Base-by-base conservation (phyloP, 2,329 filamentous ascomycete species). In the Monascus ruber region DNA sequence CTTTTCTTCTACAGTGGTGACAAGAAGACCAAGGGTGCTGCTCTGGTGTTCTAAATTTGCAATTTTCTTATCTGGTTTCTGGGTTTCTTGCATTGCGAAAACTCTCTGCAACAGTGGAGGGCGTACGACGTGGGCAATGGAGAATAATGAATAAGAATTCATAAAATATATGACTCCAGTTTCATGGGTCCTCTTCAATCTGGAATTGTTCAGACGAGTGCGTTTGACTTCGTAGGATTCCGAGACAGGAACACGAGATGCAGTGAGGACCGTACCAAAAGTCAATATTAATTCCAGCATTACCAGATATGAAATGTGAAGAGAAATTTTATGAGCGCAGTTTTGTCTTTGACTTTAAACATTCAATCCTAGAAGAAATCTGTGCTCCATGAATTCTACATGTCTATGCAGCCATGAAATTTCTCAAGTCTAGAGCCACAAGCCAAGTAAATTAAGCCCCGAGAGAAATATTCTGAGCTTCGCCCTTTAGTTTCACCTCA, bases 21-120 rank as follows among this genome's bases (percentile, higher is more conserved):
- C 83, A 98, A 98, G 88, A 98, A 98, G 86, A 98, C 91, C 63
- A 98, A 98, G 87, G 91, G 91, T 83, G 91, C 91, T 63, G 91
- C 91, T 72, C 81, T 98, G 66, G 91, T 98, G 64, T 98, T 98
- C 81, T 98, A 94, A 82, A 74, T 77, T 71, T 63, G 54, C 50
- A 50, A 55, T 62, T 62, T 62, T 51, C 56, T 62, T 62, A 56
- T 61, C 61, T 54, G 59, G 59, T 56, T 60, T 47, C 55, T 60
- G 59, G 59, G 58, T 62, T 60, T 61, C 53, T 51, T 58, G 55
- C 57, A 58, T 60, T 61, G 58, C 56, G 46, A 46, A 50, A 50
- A 50, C 54, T 50, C 42, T 51, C 49, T 47, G 8, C 6, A 47
- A 44, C 50, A 46, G 56, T 51, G 56, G 53, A 53, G 55, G 51